Base-by-base conservation (phyloP, 2,329 filamentous ascomycete species). In the Botrytis byssoidea region DNA sequence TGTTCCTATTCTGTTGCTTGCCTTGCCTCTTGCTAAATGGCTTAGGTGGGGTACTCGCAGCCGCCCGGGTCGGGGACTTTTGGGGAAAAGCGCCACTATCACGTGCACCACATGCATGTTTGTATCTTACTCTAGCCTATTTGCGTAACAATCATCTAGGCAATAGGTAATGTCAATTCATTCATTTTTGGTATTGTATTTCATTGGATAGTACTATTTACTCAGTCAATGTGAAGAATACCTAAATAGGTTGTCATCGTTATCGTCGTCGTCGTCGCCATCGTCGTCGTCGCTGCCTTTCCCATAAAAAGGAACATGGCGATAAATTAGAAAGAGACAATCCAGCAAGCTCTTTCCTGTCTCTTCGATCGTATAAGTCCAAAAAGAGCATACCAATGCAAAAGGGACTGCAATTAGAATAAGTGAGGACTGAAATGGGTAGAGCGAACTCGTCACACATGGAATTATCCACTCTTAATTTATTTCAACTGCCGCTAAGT, bases 401-500 rank as follows among this genome's bases (percentile, higher is more conserved):
- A 16, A 67, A 67, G 32, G 16, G n/a, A 67, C 32, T 67, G 37
- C 65, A 12, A 22, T 16, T 61, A 40, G 35, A 40, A 18, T 44
- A 35, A 55, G 46, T 67, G 65, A 67, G n/a, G 32, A 29, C 25
- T 40, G 46, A 40, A 40, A n/a, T 67, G 44, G 22, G 25, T 48
- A 66, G 64, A 66, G 48, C 42, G 42, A 51, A 67, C 20, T 35
- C 29, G 37, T 51, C 44, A 67, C 64, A 51, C 12, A 37, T 67
- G 32, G 12, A 3, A 37, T n/a, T 40, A 40, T 40, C 46, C 65
- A 67, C 46, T 67, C 35, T 51, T 51, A 20, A 51, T 66, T 48
- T 51, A 37, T 67, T 55, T 10, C 29, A 67, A 67, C 46, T 67
- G 46, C 65, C 65, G 46, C 65, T 55, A 67, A 55, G 22, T 67